A percentile compares a stretch with the other conserved stretches of the same genome.
Evolutionary conservation across 345 rosid genomes (phyloP).

Genomic region (Erodium maritimum): DNA sequence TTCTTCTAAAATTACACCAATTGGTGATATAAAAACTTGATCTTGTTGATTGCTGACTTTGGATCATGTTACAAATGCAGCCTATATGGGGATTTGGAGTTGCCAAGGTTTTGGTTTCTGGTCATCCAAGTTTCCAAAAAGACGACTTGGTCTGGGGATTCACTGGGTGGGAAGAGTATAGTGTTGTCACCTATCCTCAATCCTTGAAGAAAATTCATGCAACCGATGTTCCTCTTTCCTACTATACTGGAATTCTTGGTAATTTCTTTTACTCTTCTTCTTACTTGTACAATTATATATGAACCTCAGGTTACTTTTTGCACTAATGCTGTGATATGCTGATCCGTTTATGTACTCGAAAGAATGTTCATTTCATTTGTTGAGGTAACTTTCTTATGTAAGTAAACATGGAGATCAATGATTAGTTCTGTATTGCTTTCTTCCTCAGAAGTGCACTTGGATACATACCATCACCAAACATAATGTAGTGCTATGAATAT

Average conservation of each 20-base stretch:
- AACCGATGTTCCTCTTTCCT: constrained; percentile 44
- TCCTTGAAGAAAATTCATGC: constrained; percentile 34
- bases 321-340: constrained; percentile 22
- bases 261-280: constrained; percentile 9
- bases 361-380: too few relatives aligned
- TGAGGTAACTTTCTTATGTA: too few relatives aligned
- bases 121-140: constrained; percentile 25
- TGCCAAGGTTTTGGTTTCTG: constrained; percentile 44
- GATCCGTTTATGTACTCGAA: too few relatives aligned
- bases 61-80: constrained; percentile 11
- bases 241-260: constrained; percentile 54
- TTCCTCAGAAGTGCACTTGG: too few relatives aligned
- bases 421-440: too few relatives aligned
- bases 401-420: too few relatives aligned
- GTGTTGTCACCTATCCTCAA: constrained; percentile 20
- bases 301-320: not conserved
- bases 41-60: not conserved
- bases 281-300: constrained; percentile 4
- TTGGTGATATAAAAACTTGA: constrained; percentile 4
- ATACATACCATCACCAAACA: too few relatives aligned
- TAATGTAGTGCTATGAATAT: too few relatives aligned
- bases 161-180: constrained; percentile 60
- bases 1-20: too few relatives aligned
- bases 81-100: constrained; percentile 44
- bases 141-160: constrained; percentile 50